Evolutionary conservation across 352 stramenopile species (phyloP).

Genomic region (Phytophthora sp.): DNA sequence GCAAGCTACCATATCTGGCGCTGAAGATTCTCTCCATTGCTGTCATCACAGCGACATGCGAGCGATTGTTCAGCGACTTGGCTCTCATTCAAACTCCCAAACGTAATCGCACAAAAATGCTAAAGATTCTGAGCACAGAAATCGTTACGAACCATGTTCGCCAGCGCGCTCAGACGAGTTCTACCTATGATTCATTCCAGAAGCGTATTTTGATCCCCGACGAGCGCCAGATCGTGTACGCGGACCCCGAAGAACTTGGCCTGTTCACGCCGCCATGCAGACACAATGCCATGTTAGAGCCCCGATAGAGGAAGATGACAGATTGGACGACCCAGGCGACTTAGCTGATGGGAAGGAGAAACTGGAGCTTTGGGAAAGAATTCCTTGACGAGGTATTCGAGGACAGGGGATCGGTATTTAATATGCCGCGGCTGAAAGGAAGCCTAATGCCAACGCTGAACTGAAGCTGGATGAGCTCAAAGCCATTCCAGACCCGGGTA

Average conservation of each 20-base stretch:
- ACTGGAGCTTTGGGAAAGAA: background rate
- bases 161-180: background rate
- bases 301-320: background rate
- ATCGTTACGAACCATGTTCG: slow-evolving; percentile 7
- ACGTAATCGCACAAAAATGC: background rate
- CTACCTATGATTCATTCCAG: background rate
- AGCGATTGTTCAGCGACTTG: slow-evolving; percentile 9
- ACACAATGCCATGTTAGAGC: background rate
- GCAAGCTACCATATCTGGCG: slow-evolving; percentile 2
- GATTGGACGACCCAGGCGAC: slow-evolving; percentile 4
- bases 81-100: slow-evolving; percentile 11
- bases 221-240: slow-evolving; percentile 5
- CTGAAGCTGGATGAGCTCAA: background rate
- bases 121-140: background rate
- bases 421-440: background rate
- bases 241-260: background rate
- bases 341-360: slow-evolving; percentile 1
- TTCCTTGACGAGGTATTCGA: slow-evolving; percentile 3
- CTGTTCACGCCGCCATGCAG: background rate
- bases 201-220: slow-evolving; percentile 8
- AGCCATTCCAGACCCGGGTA: slow-evolving; percentile 2
- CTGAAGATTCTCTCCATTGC: slow-evolving; percentile 10
- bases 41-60: slow-evolving; percentile 12
- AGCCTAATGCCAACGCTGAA: background rate
- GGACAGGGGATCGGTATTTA: background rate